Percentiles rank a stretch among this genome's conserved stretches.
Conservation (phyloP, 495 filamentous ascomycete genomes). For the Daldinia concentrica region DNA sequence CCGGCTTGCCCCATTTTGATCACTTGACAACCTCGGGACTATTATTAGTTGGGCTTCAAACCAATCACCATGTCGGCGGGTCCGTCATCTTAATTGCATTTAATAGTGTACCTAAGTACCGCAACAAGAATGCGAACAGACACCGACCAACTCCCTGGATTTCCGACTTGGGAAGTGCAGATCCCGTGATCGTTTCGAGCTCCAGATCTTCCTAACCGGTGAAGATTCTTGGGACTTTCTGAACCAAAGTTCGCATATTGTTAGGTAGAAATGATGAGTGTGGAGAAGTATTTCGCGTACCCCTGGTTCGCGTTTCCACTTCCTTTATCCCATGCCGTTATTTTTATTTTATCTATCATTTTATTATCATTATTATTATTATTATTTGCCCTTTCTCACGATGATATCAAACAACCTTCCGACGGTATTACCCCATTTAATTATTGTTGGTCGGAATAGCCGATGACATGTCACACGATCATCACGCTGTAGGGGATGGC, state of each 20-base stretch:
- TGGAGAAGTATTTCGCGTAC: slow-evolving; percentile 17
- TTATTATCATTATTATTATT: slow-evolving; percentile 3
- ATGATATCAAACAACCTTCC: not conserved
- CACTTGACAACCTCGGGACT: slow-evolving; percentile 29
- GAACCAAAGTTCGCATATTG: slow-evolving; percentile 31
- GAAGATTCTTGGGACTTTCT: slow-evolving; percentile 25
- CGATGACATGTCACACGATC: slow-evolving; percentile 27
- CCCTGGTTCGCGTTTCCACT: not conserved
- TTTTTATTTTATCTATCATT: slow-evolving; percentile 26
- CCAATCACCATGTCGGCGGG: slow-evolving; percentile 2
- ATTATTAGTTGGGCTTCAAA: slow-evolving; percentile 15
- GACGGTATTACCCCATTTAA: slow-evolving; percentile 7
- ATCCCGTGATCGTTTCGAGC: slow-evolving; percentile 33
- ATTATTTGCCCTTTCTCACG: not conserved
- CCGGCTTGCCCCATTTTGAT: not conserved
- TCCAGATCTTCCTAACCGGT: slow-evolving; percentile 32
- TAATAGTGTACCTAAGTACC: not conserved
- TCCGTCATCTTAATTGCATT: slow-evolving; percentile 14
- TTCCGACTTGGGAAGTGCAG: slow-evolving; percentile 5
- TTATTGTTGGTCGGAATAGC: slow-evolving; percentile 6
- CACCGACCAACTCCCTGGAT: slow-evolving; percentile 13
- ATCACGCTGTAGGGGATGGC: not conserved
- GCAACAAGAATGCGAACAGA: not conserved
- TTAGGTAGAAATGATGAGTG: not conserved
- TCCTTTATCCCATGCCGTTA: slow-evolving; percentile 2